These are phyloP conservation scores for Zasmidium angulare DNA, from an alignment of 2,329 filamentous ascomycete species.

Conservation along the genomic window DNA sequence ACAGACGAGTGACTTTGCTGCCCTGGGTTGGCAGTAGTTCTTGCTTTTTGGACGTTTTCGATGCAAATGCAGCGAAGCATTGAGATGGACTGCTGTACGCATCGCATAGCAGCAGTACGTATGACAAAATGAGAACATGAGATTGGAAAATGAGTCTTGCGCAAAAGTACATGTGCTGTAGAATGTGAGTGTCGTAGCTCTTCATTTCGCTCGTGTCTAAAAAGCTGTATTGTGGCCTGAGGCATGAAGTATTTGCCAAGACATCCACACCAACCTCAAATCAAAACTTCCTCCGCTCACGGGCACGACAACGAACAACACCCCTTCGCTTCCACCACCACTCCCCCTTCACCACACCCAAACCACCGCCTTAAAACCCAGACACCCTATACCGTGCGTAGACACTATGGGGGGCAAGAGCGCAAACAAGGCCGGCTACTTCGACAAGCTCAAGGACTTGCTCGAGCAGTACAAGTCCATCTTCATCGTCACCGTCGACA, in stretches of 20 bases:
- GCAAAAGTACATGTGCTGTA: too few species aligned
- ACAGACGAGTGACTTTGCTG: too few species aligned
- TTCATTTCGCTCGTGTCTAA: too few species aligned
- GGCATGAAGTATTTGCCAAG: neutral
- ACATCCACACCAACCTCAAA: neutral
- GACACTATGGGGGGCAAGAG: constrained; percentile 63
- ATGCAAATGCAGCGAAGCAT: too few species aligned
- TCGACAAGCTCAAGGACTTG: constrained; percentile 98
- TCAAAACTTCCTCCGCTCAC: neutral
- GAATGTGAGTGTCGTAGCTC: too few species aligned
- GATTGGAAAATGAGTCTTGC: too few species aligned
- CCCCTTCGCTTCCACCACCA: constrained; percentile 2
- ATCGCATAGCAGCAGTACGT: too few species aligned
- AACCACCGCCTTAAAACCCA: constrained; percentile 30
- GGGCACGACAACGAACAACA: neutral
- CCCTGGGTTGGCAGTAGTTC: too few species aligned
- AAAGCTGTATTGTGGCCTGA: neutral
- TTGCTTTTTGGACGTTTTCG: too few species aligned
- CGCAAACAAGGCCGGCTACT: constrained; percentile 92
- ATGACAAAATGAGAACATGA: too few species aligned
- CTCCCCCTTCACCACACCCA: constrained; percentile 2
- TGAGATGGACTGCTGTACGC: too few species aligned
- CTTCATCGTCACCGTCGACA: constrained; percentile 82
- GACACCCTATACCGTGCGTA: constrained; percentile 33
- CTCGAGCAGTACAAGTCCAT: constrained; percentile 95